These are phyloP conservation scores for Apostasia ramifera DNA, from an alignment of 106 monocot genomes.

Conservation along the genomic window DNA sequence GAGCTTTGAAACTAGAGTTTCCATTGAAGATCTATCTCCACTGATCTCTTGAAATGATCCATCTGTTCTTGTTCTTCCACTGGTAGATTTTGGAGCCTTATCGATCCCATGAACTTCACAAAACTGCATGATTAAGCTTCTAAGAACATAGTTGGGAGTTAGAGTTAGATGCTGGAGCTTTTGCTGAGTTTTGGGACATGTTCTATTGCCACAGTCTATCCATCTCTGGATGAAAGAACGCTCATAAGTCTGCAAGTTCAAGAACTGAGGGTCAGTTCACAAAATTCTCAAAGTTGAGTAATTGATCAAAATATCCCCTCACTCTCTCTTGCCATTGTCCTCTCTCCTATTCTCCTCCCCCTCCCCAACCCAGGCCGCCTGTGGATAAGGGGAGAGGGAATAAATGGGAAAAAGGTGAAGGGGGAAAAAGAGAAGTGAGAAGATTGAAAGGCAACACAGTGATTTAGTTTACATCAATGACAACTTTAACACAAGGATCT, in stretches of 20 bases:
- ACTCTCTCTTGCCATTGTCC: no score
- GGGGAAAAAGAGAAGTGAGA: no score
- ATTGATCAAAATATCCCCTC: no score
- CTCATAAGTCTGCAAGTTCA: slow-evolving; percentile 47
- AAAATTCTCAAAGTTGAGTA: no score
- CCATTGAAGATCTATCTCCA: slow-evolving; percentile 24
- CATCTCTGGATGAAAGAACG: slow-evolving; percentile 59
- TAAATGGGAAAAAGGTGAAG: no score
- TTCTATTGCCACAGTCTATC: slow-evolving; percentile 51
- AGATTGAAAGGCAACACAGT: no score
- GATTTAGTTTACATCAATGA: no score
- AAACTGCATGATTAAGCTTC: slow-evolving; percentile 66
- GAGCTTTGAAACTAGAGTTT: slow-evolving; percentile 36
- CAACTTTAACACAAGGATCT: no score
- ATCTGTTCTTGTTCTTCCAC: slow-evolving; percentile 24
- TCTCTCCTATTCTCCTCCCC: no score
- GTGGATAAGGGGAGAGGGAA: no score
- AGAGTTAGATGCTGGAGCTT: slow-evolving; percentile 58
- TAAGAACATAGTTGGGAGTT: slow-evolving; percentile 58
- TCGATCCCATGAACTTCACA: slow-evolving; percentile 43
- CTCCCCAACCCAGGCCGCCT: no score
- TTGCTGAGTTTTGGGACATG: slow-evolving; percentile 73
- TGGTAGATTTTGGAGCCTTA: slow-evolving; percentile 21
- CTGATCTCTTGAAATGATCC: slow-evolving; percentile 26
- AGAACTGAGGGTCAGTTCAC: background rate